Evolutionary conservation across 148 eudicot genomes (phyloP).

Genomic region (Pharnaceum exiguum): DNA sequence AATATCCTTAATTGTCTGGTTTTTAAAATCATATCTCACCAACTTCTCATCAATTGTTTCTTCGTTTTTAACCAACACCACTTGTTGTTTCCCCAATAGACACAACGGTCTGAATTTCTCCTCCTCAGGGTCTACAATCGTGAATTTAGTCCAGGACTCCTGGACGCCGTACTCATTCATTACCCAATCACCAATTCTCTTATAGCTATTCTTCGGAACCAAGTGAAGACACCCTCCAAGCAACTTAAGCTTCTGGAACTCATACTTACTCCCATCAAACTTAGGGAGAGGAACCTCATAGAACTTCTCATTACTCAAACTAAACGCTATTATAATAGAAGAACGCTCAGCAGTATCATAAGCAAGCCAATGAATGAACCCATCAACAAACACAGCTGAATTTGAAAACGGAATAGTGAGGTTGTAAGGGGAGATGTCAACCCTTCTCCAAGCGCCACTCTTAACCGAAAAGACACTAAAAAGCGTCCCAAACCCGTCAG

Average conservation of each 20-base stretch:
- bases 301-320: slow-evolving; percentile 12
- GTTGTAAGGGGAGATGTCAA: slow-evolving; percentile 12
- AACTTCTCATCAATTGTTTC: not conserved
- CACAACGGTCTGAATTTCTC: not conserved
- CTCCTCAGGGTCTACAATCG: not conserved
- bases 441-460: slow-evolving; percentile 13
- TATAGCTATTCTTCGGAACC: not conserved
- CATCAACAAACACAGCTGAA: slow-evolving; percentile 6
- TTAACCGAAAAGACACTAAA: slow-evolving; percentile 17
- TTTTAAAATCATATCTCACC: not conserved
- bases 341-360: not conserved
- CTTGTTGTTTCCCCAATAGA: not conserved
- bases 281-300: slow-evolving; percentile 8
- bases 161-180: slow-evolving; percentile 13
- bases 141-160: slow-evolving; percentile 7
- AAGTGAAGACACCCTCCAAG: slow-evolving; percentile 19
- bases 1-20: not conserved
- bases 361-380: slow-evolving; percentile 12
- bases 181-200: slow-evolving; percentile 5
- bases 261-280: not conserved
- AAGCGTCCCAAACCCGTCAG: not conserved
- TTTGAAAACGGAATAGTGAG: slow-evolving; percentile 1
- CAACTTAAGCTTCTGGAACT: not conserved
- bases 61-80: slow-evolving; percentile 6
- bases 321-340: slow-evolving; percentile 8